Percentiles rank a stretch among this genome's conserved stretches.
Conservation (phyloP, 306 rosid genomes). For the Dicorynia guianensis region DNA sequence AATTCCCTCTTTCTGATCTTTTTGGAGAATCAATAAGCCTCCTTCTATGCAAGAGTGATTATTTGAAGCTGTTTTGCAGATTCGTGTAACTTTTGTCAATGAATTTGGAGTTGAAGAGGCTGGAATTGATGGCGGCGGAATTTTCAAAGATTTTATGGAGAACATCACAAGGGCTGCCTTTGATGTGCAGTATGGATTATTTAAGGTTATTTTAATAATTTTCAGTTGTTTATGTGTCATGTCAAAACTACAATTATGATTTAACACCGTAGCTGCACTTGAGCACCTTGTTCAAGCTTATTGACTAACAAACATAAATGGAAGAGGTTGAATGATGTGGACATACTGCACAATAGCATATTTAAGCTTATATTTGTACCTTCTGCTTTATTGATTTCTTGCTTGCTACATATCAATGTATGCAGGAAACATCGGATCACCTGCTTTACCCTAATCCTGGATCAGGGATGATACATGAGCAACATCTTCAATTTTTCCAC, state of each 20-base stretch:
- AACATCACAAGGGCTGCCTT: slow-evolving; percentile 98
- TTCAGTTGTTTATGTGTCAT: slow-evolving; percentile 22
- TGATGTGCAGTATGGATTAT: slow-evolving; percentile 97
- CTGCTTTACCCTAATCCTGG: slow-evolving; percentile 98
- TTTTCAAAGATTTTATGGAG: slow-evolving; percentile 99
- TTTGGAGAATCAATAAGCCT: slow-evolving; percentile 19
- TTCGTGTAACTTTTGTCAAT: slow-evolving; percentile 93
- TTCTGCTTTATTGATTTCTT: slow-evolving; percentile 40
- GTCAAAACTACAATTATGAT: background rate
- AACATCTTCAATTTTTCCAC: slow-evolving; percentile 96
- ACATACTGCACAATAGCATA: too few relatives aligned
- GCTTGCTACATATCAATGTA: slow-evolving; percentile 42
- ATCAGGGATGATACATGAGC: slow-evolving; percentile 98
- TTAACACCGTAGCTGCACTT: slow-evolving; percentile 1
- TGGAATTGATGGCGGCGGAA: slow-evolving; percentile 99
- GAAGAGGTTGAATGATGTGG: too few relatives aligned
- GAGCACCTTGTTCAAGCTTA: slow-evolving; percentile 33
- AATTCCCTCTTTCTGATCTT: slow-evolving; percentile 34
- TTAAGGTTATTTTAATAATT: slow-evolving; percentile 69
- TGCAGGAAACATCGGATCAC: slow-evolving; percentile 94
- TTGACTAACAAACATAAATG: background rate
- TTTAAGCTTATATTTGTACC: slow-evolving; percentile 20
- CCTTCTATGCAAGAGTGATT: slow-evolving; percentile 27
- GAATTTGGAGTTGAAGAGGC: slow-evolving; percentile 99
- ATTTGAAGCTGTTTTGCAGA: slow-evolving; percentile 56